Percentiles rank a stretch among this genome's conserved stretches.
These are phyloP conservation scores for Hysterangium stoloniferum DNA, from an alignment of 768 basidiomycete genomes.

Conservation along the genomic window DNA sequence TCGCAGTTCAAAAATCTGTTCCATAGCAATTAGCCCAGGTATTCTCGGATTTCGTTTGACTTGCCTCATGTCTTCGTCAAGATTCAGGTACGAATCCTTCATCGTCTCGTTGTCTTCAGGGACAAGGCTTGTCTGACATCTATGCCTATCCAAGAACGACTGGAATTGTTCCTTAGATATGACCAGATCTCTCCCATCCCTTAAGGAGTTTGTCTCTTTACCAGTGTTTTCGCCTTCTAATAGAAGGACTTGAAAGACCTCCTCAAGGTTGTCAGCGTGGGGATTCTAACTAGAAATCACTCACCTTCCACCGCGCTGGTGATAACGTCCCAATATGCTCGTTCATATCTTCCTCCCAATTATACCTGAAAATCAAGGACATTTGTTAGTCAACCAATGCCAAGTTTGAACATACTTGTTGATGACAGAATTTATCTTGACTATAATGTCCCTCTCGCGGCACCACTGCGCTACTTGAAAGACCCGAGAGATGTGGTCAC, in stretches of 20 bases:
- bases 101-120: slow-evolving; percentile 32
- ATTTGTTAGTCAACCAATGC: too few relatives aligned
- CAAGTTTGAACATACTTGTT: slow-evolving; percentile 23
- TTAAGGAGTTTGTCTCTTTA: slow-evolving; percentile 22
- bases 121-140: slow-evolving; percentile 22
- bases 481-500: slow-evolving; percentile 27
- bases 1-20: slow-evolving; percentile 26
- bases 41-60: neutral
- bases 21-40: neutral
- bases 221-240: slow-evolving; percentile 32
- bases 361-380: too few relatives aligned
- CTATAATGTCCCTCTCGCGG: slow-evolving; percentile 26
- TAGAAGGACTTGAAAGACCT: slow-evolving; percentile 31
- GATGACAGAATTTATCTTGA: slow-evolving; percentile 32
- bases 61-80: slow-evolving; percentile 32
- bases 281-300: neutral
- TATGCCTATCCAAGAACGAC: slow-evolving; percentile 27
- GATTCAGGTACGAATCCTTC: slow-evolving; percentile 30
- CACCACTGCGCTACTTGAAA: slow-evolving; percentile 31
- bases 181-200: slow-evolving; percentile 27
- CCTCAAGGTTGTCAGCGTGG: neutral
- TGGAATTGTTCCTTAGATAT: slow-evolving; percentile 29
- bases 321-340: slow-evolving; percentile 24
- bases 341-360: too few relatives aligned
- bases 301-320: slow-evolving; percentile 35